Conservation (phyloP, 2,329 filamentous ascomycete species). For the Cladosporium velox region DNA sequence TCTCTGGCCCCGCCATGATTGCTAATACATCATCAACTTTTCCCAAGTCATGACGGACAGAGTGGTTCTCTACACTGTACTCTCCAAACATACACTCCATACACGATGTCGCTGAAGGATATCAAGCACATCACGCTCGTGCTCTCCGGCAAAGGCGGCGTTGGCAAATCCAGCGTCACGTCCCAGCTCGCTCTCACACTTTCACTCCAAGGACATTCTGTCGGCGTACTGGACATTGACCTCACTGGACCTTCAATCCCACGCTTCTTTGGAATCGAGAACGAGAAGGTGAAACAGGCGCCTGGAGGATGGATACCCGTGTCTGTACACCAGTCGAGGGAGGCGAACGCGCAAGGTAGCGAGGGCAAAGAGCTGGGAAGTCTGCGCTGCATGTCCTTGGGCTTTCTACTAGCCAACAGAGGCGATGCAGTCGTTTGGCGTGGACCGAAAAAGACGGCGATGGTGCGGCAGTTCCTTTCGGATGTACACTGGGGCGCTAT, state of each 20-base stretch:
- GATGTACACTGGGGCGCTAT: constrained; percentile 85
- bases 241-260: constrained; percentile 96
- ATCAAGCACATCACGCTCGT: constrained; percentile 79
- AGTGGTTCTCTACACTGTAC: not conserved
- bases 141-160: constrained; percentile 95
- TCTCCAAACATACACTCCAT: not conserved
- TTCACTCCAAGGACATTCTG: constrained; percentile 79
- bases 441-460: constrained; percentile 97
- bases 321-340: constrained; percentile 67
- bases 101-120: constrained; percentile 65
- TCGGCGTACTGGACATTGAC: constrained; percentile 94
- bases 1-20: constrained; percentile 11
- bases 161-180: constrained; percentile 97
- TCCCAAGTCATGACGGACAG: not conserved
- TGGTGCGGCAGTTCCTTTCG: constrained; percentile 94
- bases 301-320: constrained; percentile 93
- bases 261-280: constrained; percentile 87
- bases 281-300: constrained; percentile 85
- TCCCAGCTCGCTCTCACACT: constrained; percentile 92
- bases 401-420: constrained; percentile 79
- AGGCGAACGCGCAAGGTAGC: constrained; percentile 24
- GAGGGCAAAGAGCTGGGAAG: constrained; percentile 54
- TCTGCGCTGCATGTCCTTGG: constrained; percentile 85
- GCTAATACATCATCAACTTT: constrained; percentile 14
- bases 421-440: constrained; percentile 96